A percentile compares a stretch with the other conserved stretches of the same genome.
phyloP scores from a whole-genome alignment of 2,329 filamentous ascomycete genomes.

The Capronia americana region DNA sequence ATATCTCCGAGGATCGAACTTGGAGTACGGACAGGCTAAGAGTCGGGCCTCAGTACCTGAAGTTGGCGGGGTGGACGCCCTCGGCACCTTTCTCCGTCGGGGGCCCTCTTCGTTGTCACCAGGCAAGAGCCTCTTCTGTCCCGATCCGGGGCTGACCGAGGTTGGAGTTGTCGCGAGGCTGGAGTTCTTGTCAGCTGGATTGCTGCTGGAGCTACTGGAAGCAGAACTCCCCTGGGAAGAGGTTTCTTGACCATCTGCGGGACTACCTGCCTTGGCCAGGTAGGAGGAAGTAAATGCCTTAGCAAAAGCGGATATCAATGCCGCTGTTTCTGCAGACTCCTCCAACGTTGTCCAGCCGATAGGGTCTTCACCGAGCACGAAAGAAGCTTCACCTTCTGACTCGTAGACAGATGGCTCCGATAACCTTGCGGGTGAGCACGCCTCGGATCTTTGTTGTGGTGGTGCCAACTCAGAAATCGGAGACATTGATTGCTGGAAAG shows the following conservation, averaged over 20 bases:
- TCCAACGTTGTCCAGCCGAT: not conserved
- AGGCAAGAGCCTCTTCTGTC: conserved; percentile 1
- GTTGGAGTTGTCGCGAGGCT: not conserved
- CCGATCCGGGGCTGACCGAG: not conserved
- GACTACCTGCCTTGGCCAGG: not conserved
- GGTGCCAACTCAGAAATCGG: too few species aligned
- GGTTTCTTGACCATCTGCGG: conserved; percentile 6
- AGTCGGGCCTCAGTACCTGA: conserved; percentile 26
- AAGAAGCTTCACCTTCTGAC: conserved; percentile 20
- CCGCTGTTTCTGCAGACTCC: not conserved
- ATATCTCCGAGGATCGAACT: conserved; percentile 23
- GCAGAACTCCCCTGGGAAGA: conserved; percentile 8
- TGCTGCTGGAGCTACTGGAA: not conserved
- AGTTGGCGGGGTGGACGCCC: not conserved
- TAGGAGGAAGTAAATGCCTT: not conserved
- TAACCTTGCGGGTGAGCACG: too few species aligned
- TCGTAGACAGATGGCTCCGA: conserved; percentile 4
- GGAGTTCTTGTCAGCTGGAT: not conserved
- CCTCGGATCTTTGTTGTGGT: too few species aligned
- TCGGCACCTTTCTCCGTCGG: conserved; percentile 4
- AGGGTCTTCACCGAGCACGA: conserved; percentile 9
- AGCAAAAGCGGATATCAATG: not conserved
- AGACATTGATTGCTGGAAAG: too few species aligned
- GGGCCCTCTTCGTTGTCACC: conserved; percentile 13
- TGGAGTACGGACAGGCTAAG: conserved; percentile 45